Evolutionary conservation across 352 stramenopile species (phyloP), one percentile per base, ranked within the genome.

Genomic region (Phytophthora constricta): DNA sequence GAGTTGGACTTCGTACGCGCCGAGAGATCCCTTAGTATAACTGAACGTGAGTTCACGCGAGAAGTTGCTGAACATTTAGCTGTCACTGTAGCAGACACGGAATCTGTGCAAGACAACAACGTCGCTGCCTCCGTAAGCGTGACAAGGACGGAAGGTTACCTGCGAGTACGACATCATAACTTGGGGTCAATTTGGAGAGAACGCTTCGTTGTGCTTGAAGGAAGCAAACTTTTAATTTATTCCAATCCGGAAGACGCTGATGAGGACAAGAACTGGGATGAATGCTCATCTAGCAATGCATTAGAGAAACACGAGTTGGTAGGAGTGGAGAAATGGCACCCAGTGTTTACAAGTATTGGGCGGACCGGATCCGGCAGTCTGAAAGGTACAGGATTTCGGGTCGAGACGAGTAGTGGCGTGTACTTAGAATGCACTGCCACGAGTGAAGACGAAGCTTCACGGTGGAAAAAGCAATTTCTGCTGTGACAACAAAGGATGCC

Each of bases 1-100:
- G 83, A 90, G 25, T 68, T 90, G 0, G 77, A 89, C 19, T 90
- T 90, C 53, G 70, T 75, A 3, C 59, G 86, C 3, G 81, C 79
- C 2, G 84, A 93, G 54, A 59, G 64, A 41, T 89, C 85, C 22
- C 55, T 92, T 34, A 83, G 87, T 25, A 72, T 89, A 34, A 76
- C 86, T 0, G 81, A 80, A 3, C 72, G 73, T 20, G 69, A 77
- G 55, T 87, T 91, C 47, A 78, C 77, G 4, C 77, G 79, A 16
- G 75, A 87, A 37, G 83, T 87, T 5, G 81, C 79, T 5, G 62
- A 39, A 0, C 75, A 88, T 65, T 42, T 83, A 1, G 56, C 63
- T 14, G 74, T 46, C n/a, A 56, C 58, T 26, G 49, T 49, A 26
- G 34, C 39, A 59, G 25, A 43, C 23, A 10, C 19, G 26, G 33